phyloP scores from a whole-genome alignment of 176 grass and related monocot genomes.

The Pontederia crassipes region DNA sequence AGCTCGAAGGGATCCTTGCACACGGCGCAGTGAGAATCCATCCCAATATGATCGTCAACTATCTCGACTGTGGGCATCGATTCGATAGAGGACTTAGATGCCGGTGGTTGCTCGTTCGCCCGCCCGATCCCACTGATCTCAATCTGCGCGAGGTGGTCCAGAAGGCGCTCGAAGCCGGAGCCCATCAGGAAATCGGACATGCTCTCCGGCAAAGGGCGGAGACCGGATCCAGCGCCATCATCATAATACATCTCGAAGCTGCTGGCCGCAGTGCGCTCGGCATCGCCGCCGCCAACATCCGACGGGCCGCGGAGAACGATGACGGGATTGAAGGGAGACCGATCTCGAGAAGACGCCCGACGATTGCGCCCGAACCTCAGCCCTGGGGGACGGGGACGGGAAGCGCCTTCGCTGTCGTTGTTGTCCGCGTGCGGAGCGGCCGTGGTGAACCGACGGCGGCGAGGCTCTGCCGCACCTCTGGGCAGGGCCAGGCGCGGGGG shows the following conservation, averaged over 20 bases:
- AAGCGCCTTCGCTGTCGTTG: background rate
- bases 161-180: conserved; percentile 5
- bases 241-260: conserved; percentile 3
- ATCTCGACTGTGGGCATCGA: conserved; percentile 29
- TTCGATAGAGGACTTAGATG: conserved; percentile 65
- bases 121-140: background rate
- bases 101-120: conserved; percentile 3
- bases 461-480: background rate
- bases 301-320: conserved; percentile 1
- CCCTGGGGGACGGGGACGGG: background rate
- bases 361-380: background rate
- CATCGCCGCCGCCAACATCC: background rate
- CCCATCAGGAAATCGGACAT: background rate
- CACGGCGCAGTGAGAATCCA: conserved; percentile 6
- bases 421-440: background rate
- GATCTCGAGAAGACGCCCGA: background rate
- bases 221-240: background rate
- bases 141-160: background rate
- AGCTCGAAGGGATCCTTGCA: conserved; percentile 20
- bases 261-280: background rate
- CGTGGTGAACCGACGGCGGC: background rate
- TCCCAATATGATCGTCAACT: background rate
- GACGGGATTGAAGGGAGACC: conserved; percentile 3
- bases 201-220: conserved; percentile 4
- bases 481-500: background rate